Percentiles rank a stretch among this genome's conserved stretches.
These are phyloP conservation scores for Leucosporidium scottii DNA, from an alignment of 768 basidiomycete species.

Conservation along the genomic window DNA sequence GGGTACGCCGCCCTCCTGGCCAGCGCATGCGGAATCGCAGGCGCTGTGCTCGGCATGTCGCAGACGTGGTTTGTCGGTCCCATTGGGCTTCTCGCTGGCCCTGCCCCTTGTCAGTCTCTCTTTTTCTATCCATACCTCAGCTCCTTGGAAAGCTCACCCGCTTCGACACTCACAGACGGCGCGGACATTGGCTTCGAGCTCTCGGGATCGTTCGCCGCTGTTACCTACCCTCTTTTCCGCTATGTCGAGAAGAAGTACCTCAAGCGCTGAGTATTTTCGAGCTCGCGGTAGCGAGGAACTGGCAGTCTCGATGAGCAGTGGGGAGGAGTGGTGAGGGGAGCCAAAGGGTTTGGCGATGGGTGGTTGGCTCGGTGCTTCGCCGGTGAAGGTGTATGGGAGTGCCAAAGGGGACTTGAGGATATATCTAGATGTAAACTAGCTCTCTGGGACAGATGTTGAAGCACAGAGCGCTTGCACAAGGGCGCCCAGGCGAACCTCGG, in stretches of 20 bases:
- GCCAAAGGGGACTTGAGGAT: not conserved
- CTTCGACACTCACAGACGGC: conserved; percentile 21
- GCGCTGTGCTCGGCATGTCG: conserved; percentile 45
- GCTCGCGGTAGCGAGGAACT: too few relatives aligned
- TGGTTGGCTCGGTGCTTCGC: too few relatives aligned
- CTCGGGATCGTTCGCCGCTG: conserved; percentile 40
- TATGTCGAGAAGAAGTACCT: not conserved
- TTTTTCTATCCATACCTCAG: not conserved
- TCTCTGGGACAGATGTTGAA: too few relatives aligned
- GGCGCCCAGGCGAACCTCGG: too few relatives aligned
- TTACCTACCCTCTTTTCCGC: conserved; percentile 4
- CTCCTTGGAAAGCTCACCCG: too few relatives aligned
- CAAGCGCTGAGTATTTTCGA: too few relatives aligned
- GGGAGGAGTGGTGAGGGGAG: too few relatives aligned
- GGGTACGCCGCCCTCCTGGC: conserved; percentile 45
- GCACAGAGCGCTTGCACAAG: too few relatives aligned
- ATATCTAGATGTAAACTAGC: too few relatives aligned
- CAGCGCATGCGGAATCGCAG: conserved; percentile 43
- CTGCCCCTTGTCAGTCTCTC: conserved; percentile 19
- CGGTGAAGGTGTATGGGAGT: not conserved
- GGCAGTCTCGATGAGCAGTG: too few relatives aligned
- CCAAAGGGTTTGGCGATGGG: too few relatives aligned
- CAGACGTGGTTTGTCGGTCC: conserved; percentile 39
- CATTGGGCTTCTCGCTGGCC: conserved; percentile 30
- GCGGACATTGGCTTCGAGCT: conserved; percentile 46